Evolutionary conservation across 2,329 filamentous ascomycete genomes (phyloP).

Genomic region (Huntiella abstrusa): DNA sequence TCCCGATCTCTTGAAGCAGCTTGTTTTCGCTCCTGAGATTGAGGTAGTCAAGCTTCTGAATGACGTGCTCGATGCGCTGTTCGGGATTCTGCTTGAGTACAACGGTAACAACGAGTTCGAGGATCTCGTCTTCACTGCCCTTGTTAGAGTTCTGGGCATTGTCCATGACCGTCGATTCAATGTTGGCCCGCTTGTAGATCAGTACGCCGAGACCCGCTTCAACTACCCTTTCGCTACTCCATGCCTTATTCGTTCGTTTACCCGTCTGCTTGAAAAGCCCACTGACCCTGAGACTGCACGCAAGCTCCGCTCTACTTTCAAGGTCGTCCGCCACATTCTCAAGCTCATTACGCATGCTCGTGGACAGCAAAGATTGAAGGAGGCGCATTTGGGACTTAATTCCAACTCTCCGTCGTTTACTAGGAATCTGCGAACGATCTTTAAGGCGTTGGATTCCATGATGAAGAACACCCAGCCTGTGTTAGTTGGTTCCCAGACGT

Average conservation of each 20-base stretch:
- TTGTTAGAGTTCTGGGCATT: constrained; percentile 81
- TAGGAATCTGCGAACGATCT: constrained; percentile 67
- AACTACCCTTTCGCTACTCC: constrained; percentile 85
- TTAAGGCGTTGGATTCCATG: constrained; percentile 72
- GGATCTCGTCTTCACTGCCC: constrained; percentile 74
- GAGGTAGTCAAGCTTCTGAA: constrained; percentile 88
- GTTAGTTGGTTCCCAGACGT: constrained; percentile 80
- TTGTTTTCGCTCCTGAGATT: constrained; percentile 89
- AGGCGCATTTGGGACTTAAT: constrained; percentile 70
- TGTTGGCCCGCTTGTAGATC: constrained; percentile 71
- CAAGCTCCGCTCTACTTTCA: constrained; percentile 77
- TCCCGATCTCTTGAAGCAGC: constrained; percentile 54
- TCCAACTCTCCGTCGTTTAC: constrained; percentile 56
- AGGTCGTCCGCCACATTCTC: constrained; percentile 80
- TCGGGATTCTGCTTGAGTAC: constrained; percentile 78
- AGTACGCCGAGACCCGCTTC: constrained; percentile 75
- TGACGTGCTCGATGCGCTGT: constrained; percentile 78
- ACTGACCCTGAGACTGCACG: constrained; percentile 68
- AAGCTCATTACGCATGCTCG: constrained; percentile 88
- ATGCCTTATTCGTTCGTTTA: constrained; percentile 73
- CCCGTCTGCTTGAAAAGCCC: constrained; percentile 62
- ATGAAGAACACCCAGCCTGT: constrained; percentile 77
- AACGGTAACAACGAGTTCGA: constrained; percentile 85
- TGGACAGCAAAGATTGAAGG: constrained; percentile 72
- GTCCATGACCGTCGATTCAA: constrained; percentile 91